Evolutionary conservation across 2,329 filamentous ascomycete species (phyloP).

Genomic region (Exophiala alcalophila): DNA sequence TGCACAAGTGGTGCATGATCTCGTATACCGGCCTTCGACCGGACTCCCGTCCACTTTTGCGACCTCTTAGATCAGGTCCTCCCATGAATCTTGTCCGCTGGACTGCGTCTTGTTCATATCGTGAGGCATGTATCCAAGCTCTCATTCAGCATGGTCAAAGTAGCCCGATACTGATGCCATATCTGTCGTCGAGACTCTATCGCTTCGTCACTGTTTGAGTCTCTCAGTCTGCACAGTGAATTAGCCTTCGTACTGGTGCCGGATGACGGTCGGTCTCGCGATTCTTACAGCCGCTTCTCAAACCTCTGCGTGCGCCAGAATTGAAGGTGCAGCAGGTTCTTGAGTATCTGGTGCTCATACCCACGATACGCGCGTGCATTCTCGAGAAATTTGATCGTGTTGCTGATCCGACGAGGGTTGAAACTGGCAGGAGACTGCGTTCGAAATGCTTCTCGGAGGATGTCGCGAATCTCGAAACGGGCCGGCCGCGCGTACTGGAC

Average conservation of each 20-base stretch:
- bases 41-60: too few relatives aligned
- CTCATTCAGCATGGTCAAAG: constrained; percentile 48
- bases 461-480: constrained; percentile 52
- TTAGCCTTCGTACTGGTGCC: too few relatives aligned
- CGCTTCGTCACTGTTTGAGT: constrained; percentile 29
- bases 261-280: too few relatives aligned
- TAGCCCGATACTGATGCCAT: constrained; percentile 44
- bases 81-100: too few relatives aligned
- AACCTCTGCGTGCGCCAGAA: constrained; percentile 42
- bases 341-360: constrained; percentile 48
- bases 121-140: constrained; percentile 46
- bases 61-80: too few relatives aligned
- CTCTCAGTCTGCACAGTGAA: constrained; percentile 29
- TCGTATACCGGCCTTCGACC: too few relatives aligned
- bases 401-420: constrained; percentile 40
- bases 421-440: constrained; percentile 38
- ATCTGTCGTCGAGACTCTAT: constrained; percentile 35
- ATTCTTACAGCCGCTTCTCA: constrained; percentile 33
- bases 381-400: constrained; percentile 47
- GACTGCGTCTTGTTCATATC: constrained; percentile 4
- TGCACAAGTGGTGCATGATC: too few relatives aligned
- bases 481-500: constrained; percentile 57
- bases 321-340: constrained; percentile 43
- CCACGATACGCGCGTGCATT: constrained; percentile 40
- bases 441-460: constrained; percentile 44